Evolutionary conservation across 345 rosid genomes (phyloP), one percentile per base, ranked within the genome.

Genomic region (Populus alba): DNA sequence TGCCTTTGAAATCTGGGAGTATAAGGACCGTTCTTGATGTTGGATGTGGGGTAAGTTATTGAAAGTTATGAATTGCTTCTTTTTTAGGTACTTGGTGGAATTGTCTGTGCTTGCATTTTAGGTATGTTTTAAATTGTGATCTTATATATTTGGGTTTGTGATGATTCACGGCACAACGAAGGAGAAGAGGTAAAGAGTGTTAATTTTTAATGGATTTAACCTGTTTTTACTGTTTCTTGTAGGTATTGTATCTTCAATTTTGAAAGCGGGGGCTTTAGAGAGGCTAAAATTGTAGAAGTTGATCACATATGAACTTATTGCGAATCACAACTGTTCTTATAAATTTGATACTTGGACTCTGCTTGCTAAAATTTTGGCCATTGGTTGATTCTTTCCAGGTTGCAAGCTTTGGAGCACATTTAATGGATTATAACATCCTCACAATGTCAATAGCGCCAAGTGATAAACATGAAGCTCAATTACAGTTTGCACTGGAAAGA

Each of bases 371-470:
- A 51, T 17, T 51, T 6, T 51, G 57, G 57, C 57, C 57, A 51
- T 51, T 51, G 9, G n/a, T 18, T 51, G 22, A 51, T 51, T 82
- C 13, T 51, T 33, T 75, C n/a, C 79, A 90, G 95, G 97, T 92
- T 83, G 97, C 92, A 45, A 92, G 95, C 79, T 91, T 89, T 72
- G 97, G 92, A 76, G 95, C 91, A 45, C 77, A 72, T 76, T 69
- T 91, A 13, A 27, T 90, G 81, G 80, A 89, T 75, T 79, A 85
- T 61, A 82, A 88, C 73, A 86, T 91, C 78, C 76, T 91, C 81
- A 88, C 94, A 70, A 84, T 92, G 90, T 92, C 95, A n/a, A 65
- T 92, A 66, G 97, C 97, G 12, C 95, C 97, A 6, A 84, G 88
- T 77, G 97, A 92, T 77, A 67, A 84, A 76, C 95, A 92, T 39